Percentiles rank a stretch among this genome's conserved stretches.
Conservation (phyloP, 2,329 filamentous ascomycete genomes). For the Tolypocladium cylindrosporum region DNA sequence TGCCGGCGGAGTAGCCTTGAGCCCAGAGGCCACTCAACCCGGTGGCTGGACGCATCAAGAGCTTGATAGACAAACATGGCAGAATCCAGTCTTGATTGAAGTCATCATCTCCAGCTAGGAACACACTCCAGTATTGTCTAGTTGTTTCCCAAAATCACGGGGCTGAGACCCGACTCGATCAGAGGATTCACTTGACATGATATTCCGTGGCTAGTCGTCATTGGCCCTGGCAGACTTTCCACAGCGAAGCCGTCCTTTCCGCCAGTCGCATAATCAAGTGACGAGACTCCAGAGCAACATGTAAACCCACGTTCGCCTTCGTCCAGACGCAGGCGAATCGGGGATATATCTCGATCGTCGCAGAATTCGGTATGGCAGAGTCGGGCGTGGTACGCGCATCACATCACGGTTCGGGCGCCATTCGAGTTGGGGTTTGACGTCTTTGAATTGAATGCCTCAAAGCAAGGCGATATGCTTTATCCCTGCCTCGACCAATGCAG, state of each 20-base stretch:
- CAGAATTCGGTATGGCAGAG: background rate
- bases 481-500: conserved; percentile 50
- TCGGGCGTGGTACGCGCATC: background rate
- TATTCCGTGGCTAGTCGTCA: background rate
- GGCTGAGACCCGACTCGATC: background rate
- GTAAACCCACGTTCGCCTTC: background rate
- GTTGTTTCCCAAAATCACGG: background rate
- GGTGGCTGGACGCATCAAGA: background rate
- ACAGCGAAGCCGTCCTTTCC: background rate
- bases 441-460: conserved; percentile 45
- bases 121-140: background rate
- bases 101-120: background rate
- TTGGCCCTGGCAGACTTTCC: background rate
- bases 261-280: background rate
- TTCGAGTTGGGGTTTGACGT: conserved; percentile 29
- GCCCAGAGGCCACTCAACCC: background rate
- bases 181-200: background rate
- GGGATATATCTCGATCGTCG: background rate
- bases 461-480: conserved; percentile 42
- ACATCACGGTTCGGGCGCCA: conserved; percentile 9
- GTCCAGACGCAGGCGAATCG: background rate
- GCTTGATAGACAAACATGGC: background rate
- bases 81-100: background rate
- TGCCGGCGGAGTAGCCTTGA: background rate
- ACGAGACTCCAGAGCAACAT: background rate